A percentile compares a stretch with the other conserved stretches of the same genome.
Conservation (phyloP, 2,329 filamentous ascomycete species). For the Colletotrichum higginsianum region DNA sequence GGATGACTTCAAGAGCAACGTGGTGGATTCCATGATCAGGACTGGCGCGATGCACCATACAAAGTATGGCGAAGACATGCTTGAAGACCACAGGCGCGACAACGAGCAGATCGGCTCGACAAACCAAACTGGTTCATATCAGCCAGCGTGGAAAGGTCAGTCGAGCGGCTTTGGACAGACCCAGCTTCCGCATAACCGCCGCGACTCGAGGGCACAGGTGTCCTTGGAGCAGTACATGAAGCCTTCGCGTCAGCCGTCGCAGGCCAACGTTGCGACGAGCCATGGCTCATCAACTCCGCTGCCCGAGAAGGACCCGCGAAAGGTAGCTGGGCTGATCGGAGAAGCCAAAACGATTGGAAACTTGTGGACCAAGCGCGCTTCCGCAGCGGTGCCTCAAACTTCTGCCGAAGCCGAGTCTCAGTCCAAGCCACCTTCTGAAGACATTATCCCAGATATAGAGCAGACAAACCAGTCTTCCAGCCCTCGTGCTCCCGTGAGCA, state of each 20-base stretch:
- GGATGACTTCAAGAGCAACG: background rate
- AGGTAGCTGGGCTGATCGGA: background rate
- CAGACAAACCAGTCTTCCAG: background rate
- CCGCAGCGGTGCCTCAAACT: background rate
- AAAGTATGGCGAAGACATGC: constrained; percentile 7
- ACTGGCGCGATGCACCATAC: constrained; percentile 18
- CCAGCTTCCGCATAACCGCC: background rate
- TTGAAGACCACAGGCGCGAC: background rate
- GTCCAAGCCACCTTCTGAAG: constrained; percentile 51
- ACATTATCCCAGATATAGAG: constrained; percentile 43
- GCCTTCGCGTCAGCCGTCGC: background rate
- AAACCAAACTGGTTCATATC: background rate
- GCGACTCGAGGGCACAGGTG: background rate
- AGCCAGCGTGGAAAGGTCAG: background rate
- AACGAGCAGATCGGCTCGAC: background rate
- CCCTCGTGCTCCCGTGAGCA: background rate
- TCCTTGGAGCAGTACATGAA: constrained; percentile 22
- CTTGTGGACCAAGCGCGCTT: background rate
- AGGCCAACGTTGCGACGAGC: background rate
- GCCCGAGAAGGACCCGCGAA: background rate
- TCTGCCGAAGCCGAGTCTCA: constrained; percentile 40
- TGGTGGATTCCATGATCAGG: constrained; percentile 10
- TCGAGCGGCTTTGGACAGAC: background rate
- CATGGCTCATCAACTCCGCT: background rate
- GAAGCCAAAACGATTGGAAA: background rate